Percentiles rank a stretch among this genome's conserved stretches.
Evolutionary conservation across 352 stramenopile species (phyloP).

Genomic region (Aphanomyces cochlioides): DNA sequence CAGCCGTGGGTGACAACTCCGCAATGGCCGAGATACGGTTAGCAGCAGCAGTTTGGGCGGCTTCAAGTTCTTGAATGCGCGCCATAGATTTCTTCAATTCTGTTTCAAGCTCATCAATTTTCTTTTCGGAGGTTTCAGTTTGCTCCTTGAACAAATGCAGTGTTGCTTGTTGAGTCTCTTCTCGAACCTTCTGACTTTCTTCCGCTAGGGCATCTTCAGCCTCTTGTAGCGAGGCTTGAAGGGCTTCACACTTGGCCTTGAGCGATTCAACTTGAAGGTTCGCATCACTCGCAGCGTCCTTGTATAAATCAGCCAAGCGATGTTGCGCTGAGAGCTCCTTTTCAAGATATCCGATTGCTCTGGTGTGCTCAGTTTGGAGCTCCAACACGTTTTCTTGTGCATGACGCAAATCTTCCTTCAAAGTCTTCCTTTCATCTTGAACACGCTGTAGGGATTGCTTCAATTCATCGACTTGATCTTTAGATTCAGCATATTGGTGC

Average conservation of each 20-base stretch:
- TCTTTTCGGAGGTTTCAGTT: constrained; percentile 46
- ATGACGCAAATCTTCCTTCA: constrained; percentile 65
- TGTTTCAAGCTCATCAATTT: constrained; percentile 52
- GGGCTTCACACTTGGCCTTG: constrained; percentile 49
- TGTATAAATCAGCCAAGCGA: constrained; percentile 67
- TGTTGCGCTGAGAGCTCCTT: constrained; percentile 65
- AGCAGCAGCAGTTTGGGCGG: constrained; percentile 5
- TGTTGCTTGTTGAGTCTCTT: constrained; percentile 62
- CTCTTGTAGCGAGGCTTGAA: constrained; percentile 55
- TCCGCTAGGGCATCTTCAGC: constrained; percentile 55
- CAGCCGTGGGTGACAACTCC: constrained; percentile 56
- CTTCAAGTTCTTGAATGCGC: constrained; percentile 27
- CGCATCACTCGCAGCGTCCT: constrained; percentile 58
- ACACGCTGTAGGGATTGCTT: constrained; percentile 53
- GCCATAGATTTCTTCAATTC: constrained; percentile 54
- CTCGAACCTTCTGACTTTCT: constrained; percentile 42
- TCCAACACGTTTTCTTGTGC: constrained; percentile 32
- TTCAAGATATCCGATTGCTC: constrained; percentile 59
- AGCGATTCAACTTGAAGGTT: constrained; percentile 51
- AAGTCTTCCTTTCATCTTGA: constrained; percentile 60
- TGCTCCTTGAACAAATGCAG: constrained; percentile 76
- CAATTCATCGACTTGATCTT: constrained; percentile 37
- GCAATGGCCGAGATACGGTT: constrained; percentile 36
- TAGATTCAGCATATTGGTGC: constrained; percentile 41
- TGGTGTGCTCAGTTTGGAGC: constrained; percentile 51